phyloP scores from a whole-genome alignment of 495 filamentous ascomycete species.

The Penicillium nucicola region DNA sequence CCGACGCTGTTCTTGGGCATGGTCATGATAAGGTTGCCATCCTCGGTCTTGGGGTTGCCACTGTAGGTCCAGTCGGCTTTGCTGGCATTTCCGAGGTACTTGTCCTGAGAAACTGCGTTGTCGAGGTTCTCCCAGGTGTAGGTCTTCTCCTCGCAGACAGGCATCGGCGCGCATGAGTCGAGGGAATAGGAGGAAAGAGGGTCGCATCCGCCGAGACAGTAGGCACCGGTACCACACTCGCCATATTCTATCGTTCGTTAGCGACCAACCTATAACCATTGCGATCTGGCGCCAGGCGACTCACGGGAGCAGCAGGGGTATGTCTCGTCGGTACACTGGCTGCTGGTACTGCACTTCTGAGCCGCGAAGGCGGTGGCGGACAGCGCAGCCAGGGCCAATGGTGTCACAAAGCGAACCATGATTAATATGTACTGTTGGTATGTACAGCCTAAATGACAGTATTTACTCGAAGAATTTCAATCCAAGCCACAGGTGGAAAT shows the following conservation, averaged over 20 bases:
- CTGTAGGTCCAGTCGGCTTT: constrained; percentile 84
- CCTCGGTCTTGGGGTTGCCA: constrained; percentile 64
- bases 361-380: constrained; percentile 36
- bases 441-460: constrained; percentile 10
- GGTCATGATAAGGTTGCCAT: constrained; percentile 69
- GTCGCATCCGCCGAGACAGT: constrained; percentile 95
- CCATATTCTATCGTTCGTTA: constrained; percentile 69
- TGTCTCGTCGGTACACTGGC: constrained; percentile 65
- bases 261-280: neutral
- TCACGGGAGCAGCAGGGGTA: constrained; percentile 91
- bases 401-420: constrained; percentile 35
- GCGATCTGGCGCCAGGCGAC: constrained; percentile 40
- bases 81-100: constrained; percentile 81
- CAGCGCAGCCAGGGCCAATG: constrained; percentile 33
- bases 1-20: constrained; percentile 80
- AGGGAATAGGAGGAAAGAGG: constrained; percentile 74
- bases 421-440: constrained; percentile 19
- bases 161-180: constrained; percentile 82
- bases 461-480: constrained; percentile 12
- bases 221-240: constrained; percentile 89
- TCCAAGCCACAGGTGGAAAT: constrained; percentile 4
- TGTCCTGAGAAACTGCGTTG: constrained; percentile 61
- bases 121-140: constrained; percentile 67
- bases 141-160: constrained; percentile 70
- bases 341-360: constrained; percentile 51